Evolutionary conservation across 345 rosid genomes (phyloP).

Genomic region (Leavenworthia alabamica): DNA sequence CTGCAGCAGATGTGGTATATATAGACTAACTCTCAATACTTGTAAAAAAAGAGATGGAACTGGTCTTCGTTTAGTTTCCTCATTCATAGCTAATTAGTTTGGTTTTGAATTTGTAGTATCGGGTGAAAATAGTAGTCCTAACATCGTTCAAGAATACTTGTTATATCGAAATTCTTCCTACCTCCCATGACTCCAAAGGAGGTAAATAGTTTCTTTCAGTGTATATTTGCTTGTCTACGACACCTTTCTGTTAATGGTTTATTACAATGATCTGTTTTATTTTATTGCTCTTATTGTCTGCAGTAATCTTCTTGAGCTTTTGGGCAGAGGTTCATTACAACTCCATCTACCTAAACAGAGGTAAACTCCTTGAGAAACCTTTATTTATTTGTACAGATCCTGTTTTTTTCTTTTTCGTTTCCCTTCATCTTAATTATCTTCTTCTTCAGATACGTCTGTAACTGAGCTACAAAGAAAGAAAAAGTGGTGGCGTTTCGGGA

Average conservation of each 20-base stretch:
- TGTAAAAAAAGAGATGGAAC: not conserved
- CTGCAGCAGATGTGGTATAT: conserved; percentile 74
- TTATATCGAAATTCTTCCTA: conserved; percentile 82
- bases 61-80: not conserved
- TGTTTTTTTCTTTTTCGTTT: not conserved
- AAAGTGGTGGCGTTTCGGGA: conserved; percentile 73
- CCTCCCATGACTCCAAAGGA: conserved; percentile 48
- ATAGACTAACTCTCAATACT: conserved; percentile 4
- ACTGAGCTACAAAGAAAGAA: conserved; percentile 50
- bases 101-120: conserved; percentile 41
- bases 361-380: conserved; percentile 20
- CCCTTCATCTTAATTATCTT: not conserved
- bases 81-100: not conserved
- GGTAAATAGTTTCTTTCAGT: conserved; percentile 37
- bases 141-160: conserved; percentile 91
- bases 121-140: conserved; percentile 59
- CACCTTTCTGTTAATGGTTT: not conserved
- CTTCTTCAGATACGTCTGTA: conserved; percentile 31
- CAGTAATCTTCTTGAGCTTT: conserved; percentile 78
- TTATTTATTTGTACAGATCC: not conserved
- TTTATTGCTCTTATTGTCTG: conserved; percentile 22
- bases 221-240: not conserved
- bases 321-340: conserved; percentile 99
- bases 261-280: not conserved
- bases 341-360: conserved; percentile 67